Base-by-base conservation (phyloP, 495 filamentous ascomycete species). In the Xylaria acuta region DNA sequence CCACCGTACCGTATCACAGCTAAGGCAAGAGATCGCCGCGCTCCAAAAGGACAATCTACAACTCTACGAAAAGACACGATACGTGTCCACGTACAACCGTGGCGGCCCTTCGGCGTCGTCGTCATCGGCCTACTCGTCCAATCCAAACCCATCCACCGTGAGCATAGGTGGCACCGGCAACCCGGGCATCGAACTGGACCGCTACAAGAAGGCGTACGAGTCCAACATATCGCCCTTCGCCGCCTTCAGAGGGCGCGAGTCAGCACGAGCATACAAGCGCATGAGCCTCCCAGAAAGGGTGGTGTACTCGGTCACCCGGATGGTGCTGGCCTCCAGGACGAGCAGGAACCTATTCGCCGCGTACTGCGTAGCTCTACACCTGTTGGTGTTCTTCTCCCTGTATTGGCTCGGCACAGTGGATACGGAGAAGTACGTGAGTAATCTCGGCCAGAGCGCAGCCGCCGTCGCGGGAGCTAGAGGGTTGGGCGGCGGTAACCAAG, bases 41-140 rank as follows among this genome's bases (percentile, higher is more conserved):
- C 85, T 99, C 16, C 96, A 98, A 78, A 96, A 94, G 80, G 96
- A 99, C 81, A 99, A 99, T 79, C 87, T 99, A 41, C 92, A 92
- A 76, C 89, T 99, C 3, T 99, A 99, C 80, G 96, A 99, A 80
- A 99, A 98, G 86, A 97, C 96, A 43, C 90, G 96, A 49, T 99
- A 98, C 81, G 90, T 97, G 16, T 97, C 94, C 18, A 93, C 93
- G 5, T 98, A 97, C 85, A 95, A 89, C 77, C 90, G 94, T 63
- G 86, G 85, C 58, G 86, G 84, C 1, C 83, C 84, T 16, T 80
- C 83, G n/a, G 84, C 88, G 64, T 86, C 90, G n/a, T 90, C 93
- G 14, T 89, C 92, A 71, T 92, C 90, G 0, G 88, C 92, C 5
- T 94, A 91, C 80, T 87, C 89, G 18, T 87, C 75, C 18, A 92